Evolutionary conservation across 768 basidiomycete genomes (phyloP), one percentile per base, ranked within the genome.

Genomic region (Suillus subaureus): DNA sequence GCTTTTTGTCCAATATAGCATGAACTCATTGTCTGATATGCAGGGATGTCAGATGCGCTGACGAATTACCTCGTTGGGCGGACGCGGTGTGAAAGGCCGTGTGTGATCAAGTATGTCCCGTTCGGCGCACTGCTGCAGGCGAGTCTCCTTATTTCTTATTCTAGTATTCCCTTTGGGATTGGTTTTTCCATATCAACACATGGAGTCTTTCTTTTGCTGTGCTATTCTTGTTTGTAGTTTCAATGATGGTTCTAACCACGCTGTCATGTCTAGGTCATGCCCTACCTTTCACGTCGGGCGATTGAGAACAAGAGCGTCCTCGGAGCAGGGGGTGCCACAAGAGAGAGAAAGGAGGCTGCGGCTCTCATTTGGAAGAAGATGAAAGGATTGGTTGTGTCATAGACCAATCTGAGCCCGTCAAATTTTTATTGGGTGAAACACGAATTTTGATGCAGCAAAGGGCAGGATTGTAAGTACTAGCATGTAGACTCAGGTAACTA

Each of bases 221-320:
- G 39, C 15, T n/a, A 12, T 55, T 61, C 8, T 55, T 33, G 21
- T 23, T 37, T 33, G 21, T n/a, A 11, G 23, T 7, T 18, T 40
- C 4, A 18, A 26, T 39, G 6, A 40, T 37, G 12, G 51, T 58
- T 70, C 23, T 37, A 67, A 74, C 68, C 62, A 75, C 23, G 39
- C 18, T 16, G 11, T 42, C 64, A 40, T 61, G 64, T 51, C 31
- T 61, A 91, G 88, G 91, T 94, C 12, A 90, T 97, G 88, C 95
- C 96, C 0, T 98, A 97, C 75, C 84, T 97, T 11, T 85, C 90
- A 47, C 85, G 95, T 39, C 83, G 96, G 18, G 96, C 95, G 1
- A 89, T 95, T 54, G 96, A 97, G 87, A 97, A 98, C 81, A 96
- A 94, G 77, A 89, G 90, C 0, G 83, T 97, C 2, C 84, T 98